Percentiles rank a stretch among this genome's conserved stretches.
Conservation (phyloP, 75 land plant species). For the Picea glauca region DNA sequence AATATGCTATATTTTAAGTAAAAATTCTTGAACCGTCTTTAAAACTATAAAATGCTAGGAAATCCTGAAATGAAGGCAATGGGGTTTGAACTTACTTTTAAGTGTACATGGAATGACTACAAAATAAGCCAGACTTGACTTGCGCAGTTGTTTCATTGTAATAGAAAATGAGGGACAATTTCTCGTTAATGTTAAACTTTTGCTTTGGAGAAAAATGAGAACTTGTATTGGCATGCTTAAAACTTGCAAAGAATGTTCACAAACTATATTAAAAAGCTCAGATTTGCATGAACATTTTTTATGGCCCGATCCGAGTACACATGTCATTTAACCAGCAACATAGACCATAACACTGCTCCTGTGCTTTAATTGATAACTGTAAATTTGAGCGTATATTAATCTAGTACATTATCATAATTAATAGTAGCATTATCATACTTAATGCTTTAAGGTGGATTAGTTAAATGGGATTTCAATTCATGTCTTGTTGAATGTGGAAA, state of each 20-base stretch:
- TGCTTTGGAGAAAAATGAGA: background rate
- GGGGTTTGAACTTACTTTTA: too few relatives aligned
- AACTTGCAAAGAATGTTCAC: background rate
- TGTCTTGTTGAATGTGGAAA: constrained; percentile 1
- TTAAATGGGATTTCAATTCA: background rate
- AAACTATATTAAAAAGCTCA: background rate
- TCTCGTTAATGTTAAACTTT: background rate
- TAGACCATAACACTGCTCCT: background rate
- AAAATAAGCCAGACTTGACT: too few relatives aligned
- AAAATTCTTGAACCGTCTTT: too few relatives aligned
- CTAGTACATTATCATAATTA: too few relatives aligned
- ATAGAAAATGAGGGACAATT: background rate
- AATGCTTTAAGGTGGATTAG: too few relatives aligned
- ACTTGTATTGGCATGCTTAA: background rate
- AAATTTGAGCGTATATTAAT: too few relatives aligned
- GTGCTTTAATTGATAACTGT: background rate
- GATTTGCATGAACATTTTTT: background rate
- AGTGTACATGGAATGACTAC: too few relatives aligned
- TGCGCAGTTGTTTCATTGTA: background rate
- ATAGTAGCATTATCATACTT: too few relatives aligned
- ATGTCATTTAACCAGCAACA: background rate
- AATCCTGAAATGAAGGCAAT: too few relatives aligned
- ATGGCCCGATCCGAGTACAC: background rate
- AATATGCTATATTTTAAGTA: too few relatives aligned
- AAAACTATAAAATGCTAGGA: too few relatives aligned